Evolutionary conservation across 192 early-diverging fungal species (phyloP).

Genomic region (Coemansia sp.): DNA sequence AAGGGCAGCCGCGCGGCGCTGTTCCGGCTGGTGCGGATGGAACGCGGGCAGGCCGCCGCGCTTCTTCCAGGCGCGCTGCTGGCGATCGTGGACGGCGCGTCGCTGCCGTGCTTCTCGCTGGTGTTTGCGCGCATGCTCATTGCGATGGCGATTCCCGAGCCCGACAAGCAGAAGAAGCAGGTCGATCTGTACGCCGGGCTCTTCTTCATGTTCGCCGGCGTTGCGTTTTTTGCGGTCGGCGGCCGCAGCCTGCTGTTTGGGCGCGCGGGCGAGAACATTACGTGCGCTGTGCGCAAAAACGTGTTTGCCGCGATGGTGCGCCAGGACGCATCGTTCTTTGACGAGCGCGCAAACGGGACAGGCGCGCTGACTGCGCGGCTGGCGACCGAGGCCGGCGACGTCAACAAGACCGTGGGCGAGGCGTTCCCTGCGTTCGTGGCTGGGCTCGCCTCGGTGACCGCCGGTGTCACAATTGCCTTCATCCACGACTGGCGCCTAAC

Average conservation of each 20-base stretch:
- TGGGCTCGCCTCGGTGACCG: conserved; percentile 19
- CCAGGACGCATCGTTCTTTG: conserved; percentile 91
- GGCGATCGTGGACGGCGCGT: conserved; percentile 65
- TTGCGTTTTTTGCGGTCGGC: conserved; percentile 55
- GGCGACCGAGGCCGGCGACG: conserved; percentile 73
- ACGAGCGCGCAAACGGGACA: conserved; percentile 68
- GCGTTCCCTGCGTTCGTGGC: conserved; percentile 32
- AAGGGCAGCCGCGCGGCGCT: conserved; percentile 16
- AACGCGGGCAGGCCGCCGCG: conserved; percentile 34
- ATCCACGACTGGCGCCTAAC: conserved; percentile 77
- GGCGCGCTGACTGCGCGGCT: conserved; percentile 81
- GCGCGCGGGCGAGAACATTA: conserved; percentile 69
- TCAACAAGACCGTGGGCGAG: conserved; percentile 56
- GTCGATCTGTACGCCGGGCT: conserved; percentile 58
- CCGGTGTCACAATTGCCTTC: conserved; percentile 68
- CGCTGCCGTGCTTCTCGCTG: conserved; percentile 79
- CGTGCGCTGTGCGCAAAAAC: conserved; percentile 61
- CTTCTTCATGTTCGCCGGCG: conserved; percentile 63
- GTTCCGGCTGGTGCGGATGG: conserved; percentile 37
- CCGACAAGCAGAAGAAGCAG: conserved; percentile 18
- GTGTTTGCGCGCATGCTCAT: conserved; percentile 58
- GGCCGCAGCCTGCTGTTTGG: conserved; percentile 61
- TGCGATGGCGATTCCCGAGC: conserved; percentile 23
- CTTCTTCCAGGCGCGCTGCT: conserved; percentile 60
- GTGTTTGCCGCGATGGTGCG: conserved; percentile 71